Evolutionary conservation across 2,329 filamentous ascomycete species (phyloP).

Genomic region (Lanzia echinophila): DNA sequence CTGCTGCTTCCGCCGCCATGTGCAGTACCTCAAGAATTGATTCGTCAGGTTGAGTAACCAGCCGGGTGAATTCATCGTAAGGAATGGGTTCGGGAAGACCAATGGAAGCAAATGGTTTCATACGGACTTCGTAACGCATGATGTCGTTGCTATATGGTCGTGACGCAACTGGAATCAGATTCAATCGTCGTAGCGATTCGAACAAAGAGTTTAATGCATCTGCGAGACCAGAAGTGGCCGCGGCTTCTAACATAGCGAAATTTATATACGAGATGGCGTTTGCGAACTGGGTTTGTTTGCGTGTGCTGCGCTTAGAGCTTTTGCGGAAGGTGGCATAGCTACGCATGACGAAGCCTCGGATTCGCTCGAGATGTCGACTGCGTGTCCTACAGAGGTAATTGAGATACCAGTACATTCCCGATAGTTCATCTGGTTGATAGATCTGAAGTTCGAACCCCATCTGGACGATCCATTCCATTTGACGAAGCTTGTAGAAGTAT

Average conservation of each 20-base stretch:
- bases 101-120: conserved; percentile 61
- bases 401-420: conserved; percentile 88
- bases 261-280: conserved; percentile 50
- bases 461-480: conserved; percentile 82
- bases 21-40: conserved; percentile 28
- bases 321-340: conserved; percentile 14
- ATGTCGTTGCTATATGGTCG: conserved; percentile 50
- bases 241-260: conserved; percentile 56
- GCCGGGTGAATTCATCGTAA: conserved; percentile 43
- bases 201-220: conserved; percentile 47
- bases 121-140: conserved; percentile 59
- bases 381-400: conserved; percentile 65
- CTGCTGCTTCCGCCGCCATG: conserved; percentile 30
- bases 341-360: conserved; percentile 55
- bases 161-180: conserved; percentile 34
- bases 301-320: conserved; percentile 8
- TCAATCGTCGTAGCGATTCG: conserved; percentile 38
- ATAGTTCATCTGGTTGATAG: conserved; percentile 78
- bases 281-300: conserved; percentile 34
- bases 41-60: conserved; percentile 38
- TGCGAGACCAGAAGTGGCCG: conserved; percentile 50
- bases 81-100: conserved; percentile 51
- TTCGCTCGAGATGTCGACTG: conserved; percentile 57
- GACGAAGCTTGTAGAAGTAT: conserved; percentile 80
- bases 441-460: conserved; percentile 91